Evolutionary conservation across 345 rosid species (phyloP), one percentile per base, ranked within the genome.

Genomic region (Salix exigua): DNA sequence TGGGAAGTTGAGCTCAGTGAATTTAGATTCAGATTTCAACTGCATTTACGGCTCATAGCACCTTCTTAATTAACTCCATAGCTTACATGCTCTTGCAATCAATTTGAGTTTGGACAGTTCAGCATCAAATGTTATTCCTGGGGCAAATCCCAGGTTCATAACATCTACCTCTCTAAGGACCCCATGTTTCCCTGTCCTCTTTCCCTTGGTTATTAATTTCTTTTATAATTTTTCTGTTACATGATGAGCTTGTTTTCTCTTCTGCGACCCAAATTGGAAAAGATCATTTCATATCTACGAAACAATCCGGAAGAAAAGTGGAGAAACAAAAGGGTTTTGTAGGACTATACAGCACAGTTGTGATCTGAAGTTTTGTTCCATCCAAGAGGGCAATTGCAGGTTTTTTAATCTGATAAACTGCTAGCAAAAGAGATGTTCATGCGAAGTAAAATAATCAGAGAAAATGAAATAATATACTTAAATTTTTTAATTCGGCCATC

Each of bases 21-120:
- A 64, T 75, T 67, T 38, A 81, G 67, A 60, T 67, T 44, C 35
- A 46, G 19, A 65, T 75, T 80, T 72, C 73, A 70, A 48, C 60
- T 5, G 74, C 70, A 78, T 65, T 75, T n/a, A 61, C 33, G 50
- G 25, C 5, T 26, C 8, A 30, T 28, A 60, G 21, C 75, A 73
- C 30, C 53, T 63, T 9, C 69, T 44, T 16, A n/a, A n/a, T 9
- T 69, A 25, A 23, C 19, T 38, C 18, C 38, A 4, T 23, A 72
- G 13, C 68, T 26, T 16, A 18, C 66, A 18, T 42, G 26, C 69
- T 42, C 53, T 18, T 50, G 1, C 10, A 3, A 10, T 70, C 73
- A 31, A 30, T 26, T 8, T 51, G 7, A 44, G 60, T 35, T 60
- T 38, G 35, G 11, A 58, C 37, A 40, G 18, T 23, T 38, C 21